phyloP scores from a whole-genome alignment of 139 green algal species.

The Axilococcus clingmanii region DNA sequence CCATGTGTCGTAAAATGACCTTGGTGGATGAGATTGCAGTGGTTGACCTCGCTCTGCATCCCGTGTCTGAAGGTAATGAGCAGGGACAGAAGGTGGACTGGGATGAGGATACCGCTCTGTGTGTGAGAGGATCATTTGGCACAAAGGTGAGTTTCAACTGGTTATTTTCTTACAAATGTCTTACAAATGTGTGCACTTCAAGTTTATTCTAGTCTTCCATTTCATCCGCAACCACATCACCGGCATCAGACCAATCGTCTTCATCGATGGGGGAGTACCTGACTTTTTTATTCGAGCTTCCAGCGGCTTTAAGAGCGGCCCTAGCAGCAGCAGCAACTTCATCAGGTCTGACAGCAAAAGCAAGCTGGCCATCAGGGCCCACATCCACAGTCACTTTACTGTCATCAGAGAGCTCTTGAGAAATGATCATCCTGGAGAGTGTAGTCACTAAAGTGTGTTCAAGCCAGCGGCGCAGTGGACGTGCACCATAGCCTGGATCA shows the following conservation, averaged over 20 bases:
- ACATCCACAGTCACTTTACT: constrained; percentile 25
- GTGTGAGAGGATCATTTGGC: constrained; percentile 56
- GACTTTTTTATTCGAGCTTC: constrained; percentile 11
- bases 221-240: constrained; percentile 11
- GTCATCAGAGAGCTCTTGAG: constrained; percentile 43
- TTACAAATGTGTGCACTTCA: not conserved
- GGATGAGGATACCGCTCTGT: constrained; percentile 7
- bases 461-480: constrained; percentile 67
- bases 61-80: not conserved
- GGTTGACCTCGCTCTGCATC: not conserved
- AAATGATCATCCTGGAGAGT: constrained; percentile 55
- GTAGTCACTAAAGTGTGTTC: constrained; percentile 60
- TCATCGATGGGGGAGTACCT: constrained; percentile 2
- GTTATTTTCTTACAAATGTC: not conserved
- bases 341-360: constrained; percentile 21
- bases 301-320: constrained; percentile 1
- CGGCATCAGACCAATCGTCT: constrained; percentile 5
- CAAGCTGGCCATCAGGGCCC: constrained; percentile 6
- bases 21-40: constrained; percentile 42
- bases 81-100: not conserved
- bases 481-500: constrained; percentile 54
- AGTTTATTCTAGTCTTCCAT: not conserved
- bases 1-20: constrained; percentile 45
- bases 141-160: too few relatives aligned
- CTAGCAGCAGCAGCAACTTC: constrained; percentile 10